Conservation (phyloP, 2,329 filamentous ascomycete species). For the Fusarium temperatum region DNA sequence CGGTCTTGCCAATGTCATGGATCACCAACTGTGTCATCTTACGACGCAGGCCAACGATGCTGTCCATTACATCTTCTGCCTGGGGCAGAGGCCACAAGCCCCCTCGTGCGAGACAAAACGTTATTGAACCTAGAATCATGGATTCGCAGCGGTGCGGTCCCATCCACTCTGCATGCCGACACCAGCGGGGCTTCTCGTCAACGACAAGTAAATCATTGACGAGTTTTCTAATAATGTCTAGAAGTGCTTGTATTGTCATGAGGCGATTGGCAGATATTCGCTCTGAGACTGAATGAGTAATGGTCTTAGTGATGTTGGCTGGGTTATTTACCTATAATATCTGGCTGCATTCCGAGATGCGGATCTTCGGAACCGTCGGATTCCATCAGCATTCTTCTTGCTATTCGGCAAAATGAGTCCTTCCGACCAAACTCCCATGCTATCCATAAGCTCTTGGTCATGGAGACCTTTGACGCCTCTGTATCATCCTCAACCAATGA, state of each 20-base stretch:
- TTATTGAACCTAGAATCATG: constrained; percentile 47
- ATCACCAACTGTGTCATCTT: background rate
- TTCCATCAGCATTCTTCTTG: background rate
- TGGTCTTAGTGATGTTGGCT: accelerated
- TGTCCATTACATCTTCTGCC: background rate
- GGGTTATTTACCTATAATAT: background rate
- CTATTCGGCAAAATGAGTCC: background rate
- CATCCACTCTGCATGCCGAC: constrained; percentile 47
- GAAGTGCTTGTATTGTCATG: background rate
- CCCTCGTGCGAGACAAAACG: background rate
- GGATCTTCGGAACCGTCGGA: background rate
- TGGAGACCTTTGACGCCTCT: background rate
- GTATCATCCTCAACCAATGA: background rate
- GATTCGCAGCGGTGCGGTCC: constrained; percentile 49
- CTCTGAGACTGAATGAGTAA: background rate
- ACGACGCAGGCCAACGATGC: background rate
- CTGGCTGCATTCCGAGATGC: background rate
- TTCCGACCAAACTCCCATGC: background rate
- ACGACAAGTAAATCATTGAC: background rate
- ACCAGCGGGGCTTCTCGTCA: constrained; percentile 47
- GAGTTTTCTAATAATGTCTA: background rate
- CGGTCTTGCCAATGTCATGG: background rate
- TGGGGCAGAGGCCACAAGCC: background rate
- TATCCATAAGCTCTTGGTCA: background rate
- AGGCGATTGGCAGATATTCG: background rate